phyloP scores from a whole-genome alignment of 768 basidiomycete species.

The Artomyces pyxidatus region DNA sequence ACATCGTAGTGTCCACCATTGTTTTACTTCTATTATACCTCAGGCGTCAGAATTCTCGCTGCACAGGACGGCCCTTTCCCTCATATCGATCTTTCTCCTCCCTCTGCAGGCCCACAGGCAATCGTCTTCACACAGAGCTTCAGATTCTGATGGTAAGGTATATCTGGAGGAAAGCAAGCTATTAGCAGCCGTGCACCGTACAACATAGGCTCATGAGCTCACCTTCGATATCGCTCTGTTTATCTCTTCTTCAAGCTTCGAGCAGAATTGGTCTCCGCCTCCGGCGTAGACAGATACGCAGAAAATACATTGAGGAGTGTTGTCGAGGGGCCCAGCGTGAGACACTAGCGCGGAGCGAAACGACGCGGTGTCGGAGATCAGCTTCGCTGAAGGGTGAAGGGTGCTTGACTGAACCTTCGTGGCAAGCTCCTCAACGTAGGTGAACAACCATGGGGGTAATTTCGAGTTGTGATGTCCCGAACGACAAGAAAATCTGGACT shows the following conservation, averaged over 20 bases:
- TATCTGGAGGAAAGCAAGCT: too few species aligned
- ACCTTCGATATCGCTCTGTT: neutral
- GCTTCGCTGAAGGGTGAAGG: neutral
- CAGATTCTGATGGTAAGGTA: too few species aligned
- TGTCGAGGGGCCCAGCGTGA: too few species aligned
- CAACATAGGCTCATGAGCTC: neutral
- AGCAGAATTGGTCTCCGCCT: neutral
- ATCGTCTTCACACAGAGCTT: too few species aligned
- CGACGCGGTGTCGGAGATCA: neutral
- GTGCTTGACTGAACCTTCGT: neutral
- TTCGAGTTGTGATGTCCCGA: neutral
- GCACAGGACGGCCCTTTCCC: too few species aligned
- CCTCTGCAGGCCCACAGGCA: too few species aligned
- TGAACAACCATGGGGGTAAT: neutral
- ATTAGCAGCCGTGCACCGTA: too few species aligned
- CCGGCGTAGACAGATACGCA: neutral
- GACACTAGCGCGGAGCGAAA: neutral
- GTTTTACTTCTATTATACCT: too few species aligned
- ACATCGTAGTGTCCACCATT: too few species aligned
- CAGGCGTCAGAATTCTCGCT: too few species aligned
- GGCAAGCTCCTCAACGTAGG: neutral
- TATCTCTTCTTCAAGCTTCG: neutral
- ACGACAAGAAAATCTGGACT: neutral
- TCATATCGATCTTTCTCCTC: too few species aligned
- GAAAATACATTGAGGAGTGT: neutral